Base-by-base conservation (phyloP, 176 grass and related monocot genomes). In the Avena atlantica region DNA sequence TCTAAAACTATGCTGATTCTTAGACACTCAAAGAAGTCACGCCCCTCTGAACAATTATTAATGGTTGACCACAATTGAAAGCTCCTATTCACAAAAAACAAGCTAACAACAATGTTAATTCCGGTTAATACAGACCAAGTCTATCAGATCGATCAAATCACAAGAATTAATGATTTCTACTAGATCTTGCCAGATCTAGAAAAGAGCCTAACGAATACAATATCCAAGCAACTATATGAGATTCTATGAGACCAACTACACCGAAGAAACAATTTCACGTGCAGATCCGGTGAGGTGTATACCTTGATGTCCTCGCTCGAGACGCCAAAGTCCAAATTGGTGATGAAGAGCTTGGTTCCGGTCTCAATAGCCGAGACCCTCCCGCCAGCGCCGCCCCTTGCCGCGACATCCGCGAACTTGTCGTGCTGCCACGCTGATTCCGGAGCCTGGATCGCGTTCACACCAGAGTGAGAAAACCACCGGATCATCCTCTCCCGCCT, bases 271-370 rank as follows among this genome's bases (percentile, higher is more conserved):
- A 45, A 77, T 27, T 37, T 44, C 17, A 77, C n/a, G 44, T 23
- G 48, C 24, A 55, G 4, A 67, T 14, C 85, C 2, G 66, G 31
- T 16, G 11, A 82, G 1, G 29, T 13, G 8, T 89, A 78, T 93
- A 99, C 94, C 94, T 99, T 99, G 74, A 99, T 80, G 81, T 99
- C 97, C n/a, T 99, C 97, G 68, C 85, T 99, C 1, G 94, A 99
- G 45, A 99, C 94, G 16, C 97, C 91, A 50, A 96, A 97, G 4
- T 99, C 94, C 76, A 99, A 86, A 66, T 99, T 99, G 70, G 97
- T 94, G 91, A 99, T 93, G 91, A 84, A 92, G 42, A 99, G 91
- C 84, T 95, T 99, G 50, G 92, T 97, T 29, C 94, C 92, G 1
- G 94, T 97, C 92, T 99, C 97, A 36, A 99, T 91, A 19, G 92